Conservation (phyloP, 2,329 filamentous ascomycete species). For the Penicillium sp. region DNA sequence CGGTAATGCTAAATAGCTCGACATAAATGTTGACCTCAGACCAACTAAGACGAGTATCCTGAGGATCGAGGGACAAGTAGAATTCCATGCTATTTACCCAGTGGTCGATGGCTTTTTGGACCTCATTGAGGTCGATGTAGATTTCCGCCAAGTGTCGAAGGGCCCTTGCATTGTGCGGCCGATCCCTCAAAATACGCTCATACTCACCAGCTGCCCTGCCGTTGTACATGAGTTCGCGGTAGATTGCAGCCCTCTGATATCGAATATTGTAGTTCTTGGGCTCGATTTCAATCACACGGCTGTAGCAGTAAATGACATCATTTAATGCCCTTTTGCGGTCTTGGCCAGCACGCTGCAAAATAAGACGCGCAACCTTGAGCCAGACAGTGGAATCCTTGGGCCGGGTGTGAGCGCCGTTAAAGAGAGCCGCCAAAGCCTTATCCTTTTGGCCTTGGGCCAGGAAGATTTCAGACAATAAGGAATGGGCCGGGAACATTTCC, state of each 20-base stretch:
- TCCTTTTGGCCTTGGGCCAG: constrained; percentile 56
- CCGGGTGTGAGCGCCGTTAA: constrained; percentile 59
- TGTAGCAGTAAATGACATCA: constrained; percentile 55
- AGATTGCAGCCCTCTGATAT: constrained; percentile 56
- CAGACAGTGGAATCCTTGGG: constrained; percentile 57
- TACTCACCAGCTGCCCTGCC: constrained; percentile 53
- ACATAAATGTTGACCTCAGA: constrained; percentile 82
- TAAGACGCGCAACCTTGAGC: constrained; percentile 57
- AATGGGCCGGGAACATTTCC: constrained; percentile 63
- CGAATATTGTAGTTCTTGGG: constrained; percentile 54
- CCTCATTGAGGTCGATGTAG: constrained; percentile 53
- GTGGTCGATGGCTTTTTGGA: constrained; percentile 48
- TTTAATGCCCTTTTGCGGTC: constrained; percentile 44
- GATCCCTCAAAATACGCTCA: constrained; percentile 54
- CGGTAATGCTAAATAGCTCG: constrained; percentile 70
- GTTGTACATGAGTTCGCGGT: constrained; percentile 51
- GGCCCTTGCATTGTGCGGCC: constrained; percentile 56
- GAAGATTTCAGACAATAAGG: constrained; percentile 60
- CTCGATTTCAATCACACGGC: constrained; percentile 55
- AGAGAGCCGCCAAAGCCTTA: constrained; percentile 57
- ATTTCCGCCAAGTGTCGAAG: constrained; percentile 59
- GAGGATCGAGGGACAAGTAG: constrained; percentile 46
- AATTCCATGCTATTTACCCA: constrained; percentile 57
- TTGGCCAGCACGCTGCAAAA: constrained; percentile 51
- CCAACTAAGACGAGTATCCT: constrained; percentile 63